Percentiles rank a stretch among this genome's conserved stretches.
Conservation (phyloP, 495 filamentous ascomycete genomes). For the Bryoglossum gracile region DNA sequence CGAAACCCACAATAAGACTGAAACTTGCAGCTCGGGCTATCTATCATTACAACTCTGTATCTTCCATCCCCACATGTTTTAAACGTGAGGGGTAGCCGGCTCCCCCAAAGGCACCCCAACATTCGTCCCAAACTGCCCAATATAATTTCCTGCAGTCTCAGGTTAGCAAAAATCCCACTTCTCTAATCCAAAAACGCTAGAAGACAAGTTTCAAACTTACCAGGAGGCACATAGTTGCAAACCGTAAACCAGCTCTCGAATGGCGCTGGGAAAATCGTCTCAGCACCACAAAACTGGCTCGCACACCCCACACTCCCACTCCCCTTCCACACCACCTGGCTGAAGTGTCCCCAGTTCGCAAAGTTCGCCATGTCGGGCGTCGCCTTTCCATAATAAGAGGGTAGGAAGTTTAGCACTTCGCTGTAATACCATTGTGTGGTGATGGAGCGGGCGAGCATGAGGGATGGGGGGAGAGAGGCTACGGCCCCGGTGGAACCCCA, state of each 20-base stretch:
- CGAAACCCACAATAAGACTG: too few relatives aligned
- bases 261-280: constrained; percentile 36
- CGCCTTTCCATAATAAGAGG: constrained; percentile 32
- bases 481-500: constrained; percentile 29
- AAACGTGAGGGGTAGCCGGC: background rate
- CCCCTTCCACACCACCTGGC: constrained; percentile 76
- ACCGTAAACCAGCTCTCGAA: constrained; percentile 56
- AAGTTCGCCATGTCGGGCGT: constrained; percentile 56
- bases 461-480: constrained; percentile 19
- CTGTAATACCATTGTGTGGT: constrained; percentile 76
- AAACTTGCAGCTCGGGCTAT: too few relatives aligned
- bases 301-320: constrained; percentile 70
- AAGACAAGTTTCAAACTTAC: constrained; percentile 33
- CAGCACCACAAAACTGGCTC: constrained; percentile 39
- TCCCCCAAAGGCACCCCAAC: background rate
- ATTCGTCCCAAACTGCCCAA: background rate
- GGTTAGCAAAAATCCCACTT: too few relatives aligned
- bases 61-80: too few relatives aligned
- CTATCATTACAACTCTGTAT: too few relatives aligned
- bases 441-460: constrained; percentile 54
- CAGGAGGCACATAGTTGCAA: constrained; percentile 73
- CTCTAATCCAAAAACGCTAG: background rate
- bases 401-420: constrained; percentile 50
- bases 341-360: constrained; percentile 74
- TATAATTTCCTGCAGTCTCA: background rate